Base-by-base conservation (phyloP, 2,329 filamentous ascomycete species). In the Zasmidium angulare region DNA sequence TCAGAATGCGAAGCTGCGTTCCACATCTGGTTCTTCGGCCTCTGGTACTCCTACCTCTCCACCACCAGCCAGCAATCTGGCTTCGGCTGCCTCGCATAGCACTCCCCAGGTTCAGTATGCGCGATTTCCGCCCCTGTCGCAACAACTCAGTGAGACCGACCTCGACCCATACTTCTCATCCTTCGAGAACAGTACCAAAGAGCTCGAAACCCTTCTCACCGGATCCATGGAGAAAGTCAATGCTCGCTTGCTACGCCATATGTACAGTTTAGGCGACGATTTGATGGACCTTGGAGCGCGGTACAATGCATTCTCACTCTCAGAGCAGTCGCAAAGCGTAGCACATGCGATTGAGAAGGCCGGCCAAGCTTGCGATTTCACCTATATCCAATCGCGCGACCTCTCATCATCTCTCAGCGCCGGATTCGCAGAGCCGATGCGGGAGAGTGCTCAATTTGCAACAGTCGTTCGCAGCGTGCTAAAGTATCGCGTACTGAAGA, bases 191-290 rank as follows among this genome's bases (percentile, higher is more conserved):
- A 93, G 92, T 1, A 96, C 93, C 10, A 92, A 95, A 72, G 93
- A 98, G 65, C 81, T 98, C 1, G 96, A 99, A 74, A 81, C 89
- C 17, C 82, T 98, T 3, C 81, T 99, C 2, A 92, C 90, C 69
- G 95, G 95, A 0, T 92, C 91, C 4, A 96, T 99, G 81, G 96
- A 99, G 74, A 97, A 96, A 75, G 92, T 97, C 62, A 99, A 98
- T 70, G 86, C 93, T 29, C 86, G 95, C 36, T 92, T 93, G 4
- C 79, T 99, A 6, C 90, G 87, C 61, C 95, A 99, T 70, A 77
- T 98, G 10, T 90, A 90, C 14, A 87, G 89, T 3, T 80, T 97
- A 51, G 91, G 91, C 2, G 84, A 91, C 3, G 95, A 99, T 72
- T 83, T 98, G 61, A 91, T 92, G 66, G 95, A 99, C 71, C 82